Conservation (phyloP, 2,329 filamentous ascomycete species). For the Aurifilum marmelostoma region DNA sequence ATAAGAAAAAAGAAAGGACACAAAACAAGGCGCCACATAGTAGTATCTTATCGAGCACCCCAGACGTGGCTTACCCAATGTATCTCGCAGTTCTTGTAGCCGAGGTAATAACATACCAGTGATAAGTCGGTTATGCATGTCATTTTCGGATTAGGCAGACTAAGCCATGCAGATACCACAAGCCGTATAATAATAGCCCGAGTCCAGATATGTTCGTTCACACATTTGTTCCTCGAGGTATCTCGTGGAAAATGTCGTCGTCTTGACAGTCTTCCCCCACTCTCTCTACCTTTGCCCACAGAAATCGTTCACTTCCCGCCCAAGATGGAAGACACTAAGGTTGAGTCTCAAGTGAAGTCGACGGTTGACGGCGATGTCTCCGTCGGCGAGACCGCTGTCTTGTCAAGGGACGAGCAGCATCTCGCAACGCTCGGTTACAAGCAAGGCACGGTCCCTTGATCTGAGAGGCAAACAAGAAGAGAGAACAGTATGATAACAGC, state of each 20-base stretch:
- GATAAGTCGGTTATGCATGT: constrained; percentile 10
- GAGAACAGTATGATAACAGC: neutral
- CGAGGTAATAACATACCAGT: neutral
- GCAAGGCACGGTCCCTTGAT: constrained; percentile 31
- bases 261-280: neutral
- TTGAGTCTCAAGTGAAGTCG: constrained; percentile 15
- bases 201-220: neutral
- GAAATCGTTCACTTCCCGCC: neutral
- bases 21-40: neutral
- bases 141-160: neutral
- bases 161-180: neutral
- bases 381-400: constrained; percentile 26
- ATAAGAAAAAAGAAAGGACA: neutral
- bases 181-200: neutral
- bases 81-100: neutral
- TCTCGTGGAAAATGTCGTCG: neutral
- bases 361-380: constrained; percentile 16
- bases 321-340: constrained; percentile 9
- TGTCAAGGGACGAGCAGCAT: constrained; percentile 38
- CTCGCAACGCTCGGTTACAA: constrained; percentile 41
- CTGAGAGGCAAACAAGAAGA: too few relatives aligned
- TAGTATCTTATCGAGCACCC: constrained; percentile 9
- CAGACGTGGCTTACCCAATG: neutral
- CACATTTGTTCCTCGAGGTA: neutral
- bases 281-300: too few relatives aligned